A percentile compares a stretch with the other conserved stretches of the same genome.
Conservation (phyloP, 345 rosid species). For the Aethionema arabicum region DNA sequence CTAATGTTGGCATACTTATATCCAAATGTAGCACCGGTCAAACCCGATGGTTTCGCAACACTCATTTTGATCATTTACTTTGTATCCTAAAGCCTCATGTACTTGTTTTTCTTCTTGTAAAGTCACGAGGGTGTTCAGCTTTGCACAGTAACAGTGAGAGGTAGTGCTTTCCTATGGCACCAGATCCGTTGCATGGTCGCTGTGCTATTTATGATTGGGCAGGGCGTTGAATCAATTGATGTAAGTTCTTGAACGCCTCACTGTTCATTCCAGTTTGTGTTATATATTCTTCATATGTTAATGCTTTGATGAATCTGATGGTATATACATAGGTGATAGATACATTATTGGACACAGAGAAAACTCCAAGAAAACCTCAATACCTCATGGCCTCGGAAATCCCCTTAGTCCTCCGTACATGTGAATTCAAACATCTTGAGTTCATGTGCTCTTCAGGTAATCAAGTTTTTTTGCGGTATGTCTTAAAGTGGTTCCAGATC, state of each 20-base stretch:
- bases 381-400: constrained; percentile 77
- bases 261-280: constrained; percentile 15
- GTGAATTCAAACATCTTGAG: constrained; percentile 67
- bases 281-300: not conserved
- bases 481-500: not conserved
- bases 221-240: constrained; percentile 72
- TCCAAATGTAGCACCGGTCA: not conserved
- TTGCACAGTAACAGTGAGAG: constrained; percentile 63
- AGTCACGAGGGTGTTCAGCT: constrained; percentile 71
- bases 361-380: constrained; percentile 75
- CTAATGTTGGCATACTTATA: not conserved
- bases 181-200: constrained; percentile 93
- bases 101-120: constrained; percentile 25
- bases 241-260: constrained; percentile 47
- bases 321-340: constrained; percentile 56
- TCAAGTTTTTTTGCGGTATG: not conserved
- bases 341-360: constrained; percentile 58
- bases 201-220: constrained; percentile 91
- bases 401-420: constrained; percentile 76
- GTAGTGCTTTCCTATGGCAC: constrained; percentile 96
- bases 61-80: not conserved
- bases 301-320: not conserved
- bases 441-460: constrained; percentile 81
- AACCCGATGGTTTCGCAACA: not conserved
- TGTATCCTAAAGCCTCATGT: constrained; percentile 17